phyloP scores from a whole-genome alignment of 495 filamentous ascomycete genomes.

The Apodospora peruviana region DNA sequence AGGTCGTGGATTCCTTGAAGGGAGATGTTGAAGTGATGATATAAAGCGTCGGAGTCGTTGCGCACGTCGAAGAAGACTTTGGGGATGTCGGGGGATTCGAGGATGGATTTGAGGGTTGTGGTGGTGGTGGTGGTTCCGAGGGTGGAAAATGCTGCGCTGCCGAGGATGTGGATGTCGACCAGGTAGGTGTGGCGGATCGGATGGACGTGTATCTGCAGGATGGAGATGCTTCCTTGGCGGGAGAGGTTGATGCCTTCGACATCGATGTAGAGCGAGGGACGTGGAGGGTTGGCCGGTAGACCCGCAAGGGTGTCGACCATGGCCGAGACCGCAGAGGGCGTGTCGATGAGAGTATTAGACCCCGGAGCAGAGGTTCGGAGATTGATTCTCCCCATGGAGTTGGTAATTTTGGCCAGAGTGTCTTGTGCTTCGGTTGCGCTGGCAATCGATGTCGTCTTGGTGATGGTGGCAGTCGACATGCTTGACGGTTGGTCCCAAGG shows the following conservation, averaged over 20 bases:
- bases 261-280: slow-evolving; percentile 48
- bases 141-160: slow-evolving; percentile 38
- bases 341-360: too few species aligned
- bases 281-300: too few species aligned
- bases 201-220: slow-evolving; percentile 37
- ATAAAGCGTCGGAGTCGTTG: slow-evolving; percentile 54
- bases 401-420: too few species aligned
- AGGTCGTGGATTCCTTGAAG: slow-evolving; percentile 44
- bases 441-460: too few species aligned
- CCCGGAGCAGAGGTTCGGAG: too few species aligned
- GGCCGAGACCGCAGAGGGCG: not conserved
- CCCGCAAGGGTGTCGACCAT: too few species aligned
- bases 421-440: too few species aligned
- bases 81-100: slow-evolving; percentile 38
- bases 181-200: slow-evolving; percentile 27
- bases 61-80: slow-evolving; percentile 55
- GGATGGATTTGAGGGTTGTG: slow-evolving; percentile 46
- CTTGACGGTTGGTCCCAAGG: too few species aligned
- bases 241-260: slow-evolving; percentile 48
- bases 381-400: too few species aligned
- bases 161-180: slow-evolving; percentile 46
- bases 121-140: slow-evolving; percentile 9
- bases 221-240: slow-evolving; percentile 44
- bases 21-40: slow-evolving; percentile 32
- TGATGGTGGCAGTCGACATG: too few species aligned